phyloP scores from a whole-genome alignment of 1,284 basidiomycete genomes.

The Sporisorium iseilematis-ciliati region DNA sequence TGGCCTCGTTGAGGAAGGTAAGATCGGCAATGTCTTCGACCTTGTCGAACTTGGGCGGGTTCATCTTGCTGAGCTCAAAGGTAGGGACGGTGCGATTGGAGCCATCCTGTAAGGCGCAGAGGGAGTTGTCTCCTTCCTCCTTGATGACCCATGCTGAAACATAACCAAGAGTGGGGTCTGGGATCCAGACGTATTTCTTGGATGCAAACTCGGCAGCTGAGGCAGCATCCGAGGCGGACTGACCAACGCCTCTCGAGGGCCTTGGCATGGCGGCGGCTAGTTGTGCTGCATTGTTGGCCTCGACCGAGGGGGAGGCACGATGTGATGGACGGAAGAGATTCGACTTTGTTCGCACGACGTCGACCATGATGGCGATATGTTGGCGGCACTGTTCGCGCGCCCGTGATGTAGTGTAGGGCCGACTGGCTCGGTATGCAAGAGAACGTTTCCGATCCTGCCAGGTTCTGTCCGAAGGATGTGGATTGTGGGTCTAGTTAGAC shows the following conservation, averaged over 20 bases:
- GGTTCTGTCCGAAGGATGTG: neutral
- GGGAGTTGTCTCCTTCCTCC: slow-evolving; percentile 82
- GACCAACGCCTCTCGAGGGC: slow-evolving; percentile 57
- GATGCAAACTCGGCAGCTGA: slow-evolving; percentile 91
- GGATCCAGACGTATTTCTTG: slow-evolving; percentile 98
- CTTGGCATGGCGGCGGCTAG: slow-evolving; percentile 52
- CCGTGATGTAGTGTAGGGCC: neutral
- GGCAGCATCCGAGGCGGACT: slow-evolving; percentile 52
- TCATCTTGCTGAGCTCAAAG: slow-evolving; percentile 72
- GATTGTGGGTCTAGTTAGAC: neutral
- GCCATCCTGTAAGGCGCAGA: slow-evolving; percentile 75
- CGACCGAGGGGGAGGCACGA: slow-evolving; percentile 41
- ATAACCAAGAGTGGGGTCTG: slow-evolving; percentile 88
- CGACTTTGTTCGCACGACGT: slow-evolving; percentile 56
- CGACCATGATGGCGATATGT: slow-evolving; percentile 36
- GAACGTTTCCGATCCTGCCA: neutral
- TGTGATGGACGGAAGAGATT: slow-evolving; percentile 48
- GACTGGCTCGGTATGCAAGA: too few relatives aligned
- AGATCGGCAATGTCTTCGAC: slow-evolving; percentile 98
- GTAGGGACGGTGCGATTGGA: slow-evolving; percentile 58
- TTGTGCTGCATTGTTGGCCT: slow-evolving; percentile 47
- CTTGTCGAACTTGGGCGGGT: slow-evolving; percentile 97
- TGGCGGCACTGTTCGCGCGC: neutral
- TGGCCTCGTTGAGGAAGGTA: slow-evolving; percentile 97
- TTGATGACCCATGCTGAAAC: slow-evolving; percentile 88